Base-by-base conservation (phyloP, 2,329 filamentous ascomycete genomes). In the Fusarium tanahbumbuense region DNA sequence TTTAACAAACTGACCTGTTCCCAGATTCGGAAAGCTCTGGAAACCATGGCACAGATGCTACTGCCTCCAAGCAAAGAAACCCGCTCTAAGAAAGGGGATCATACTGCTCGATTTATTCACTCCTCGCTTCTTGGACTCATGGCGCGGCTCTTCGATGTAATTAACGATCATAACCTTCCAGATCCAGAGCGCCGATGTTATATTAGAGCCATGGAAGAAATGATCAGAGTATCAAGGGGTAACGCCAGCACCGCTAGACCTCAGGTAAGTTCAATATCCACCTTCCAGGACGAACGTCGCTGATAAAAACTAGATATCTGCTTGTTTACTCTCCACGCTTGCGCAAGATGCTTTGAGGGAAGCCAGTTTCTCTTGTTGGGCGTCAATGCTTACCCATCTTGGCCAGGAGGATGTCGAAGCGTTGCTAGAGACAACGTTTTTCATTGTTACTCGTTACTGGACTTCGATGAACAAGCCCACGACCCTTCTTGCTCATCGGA, bases 261-360 rank as follows among this genome's bases (percentile, higher is more conserved):
- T 23, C 95, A 98, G 83, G 92, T 93, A 80, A 72, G 85, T 79
- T 28, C n/a, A 23, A 16, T 13, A 54, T 12, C 22, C 9, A 8
- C 3, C 40, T 12, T 16, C 3, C 12, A 49, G 9, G 41, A 3
- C 6, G 16, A n/a, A 41, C 6, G 30, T 40, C 18, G 32, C 25
- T 60, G n/a, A 65, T 49, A 20, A 50, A 22, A 13, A 40, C 58
- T 74, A 95, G 90, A 95, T 98, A 59, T 93, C 93, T 71, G 94
- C 95, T n/a, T 98, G 93, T 76, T 84, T 99, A 15, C 89, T 97
- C 67, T 94, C 93, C 23, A 94, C 94, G 0, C 87, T 98, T 64
- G 86, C 91, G 18, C 88, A 92, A 53, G 85, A 90, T 46, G 87
- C 91, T 48, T 85, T 99, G n/a, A 89, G 93, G 66, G 86, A 93